Evolutionary conservation across 768 basidiomycete species (phyloP).

Genomic region (Chalciporus pseudorubinellus): DNA sequence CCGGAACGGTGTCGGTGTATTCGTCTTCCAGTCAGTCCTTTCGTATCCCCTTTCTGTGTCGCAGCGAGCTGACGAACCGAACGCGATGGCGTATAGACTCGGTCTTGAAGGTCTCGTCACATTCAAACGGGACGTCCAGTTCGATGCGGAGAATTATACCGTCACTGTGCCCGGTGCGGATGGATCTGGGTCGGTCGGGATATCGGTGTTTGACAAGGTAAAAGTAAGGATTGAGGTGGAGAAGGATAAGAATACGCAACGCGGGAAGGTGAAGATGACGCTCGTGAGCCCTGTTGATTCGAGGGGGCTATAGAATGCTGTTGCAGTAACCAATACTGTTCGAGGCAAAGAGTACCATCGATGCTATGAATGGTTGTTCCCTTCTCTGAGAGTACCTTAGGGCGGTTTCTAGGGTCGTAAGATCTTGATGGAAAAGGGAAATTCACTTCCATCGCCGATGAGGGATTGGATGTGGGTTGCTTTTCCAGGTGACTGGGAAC

Average conservation of each 20-base stretch:
- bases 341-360: no score
- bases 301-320: conserved; percentile 32
- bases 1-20: conserved; percentile 94
- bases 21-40: conserved; percentile 81
- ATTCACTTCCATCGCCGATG: no score
- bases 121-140: conserved; percentile 87
- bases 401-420: no score
- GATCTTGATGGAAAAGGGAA: no score
- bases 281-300: conserved; percentile 67
- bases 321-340: no score
- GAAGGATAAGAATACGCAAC: conserved; percentile 91
- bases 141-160: conserved; percentile 89
- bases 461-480: no score
- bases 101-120: conserved; percentile 93
- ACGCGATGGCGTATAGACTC: conserved; percentile 49
- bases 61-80: background rate
- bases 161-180: conserved; percentile 56
- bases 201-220: conserved; percentile 94
- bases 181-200: conserved; percentile 44
- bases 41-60: background rate
- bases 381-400: no score
- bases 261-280: conserved; percentile 86
- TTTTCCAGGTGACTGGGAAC: no score
- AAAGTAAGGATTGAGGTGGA: conserved; percentile 88
- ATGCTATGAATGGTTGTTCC: no score